Percentiles rank a stretch among this genome's conserved stretches.
These are phyloP conservation scores for Chaetomium globosum DNA, from an alignment of 2,329 filamentous ascomycete genomes.

Conservation along the genomic window DNA sequence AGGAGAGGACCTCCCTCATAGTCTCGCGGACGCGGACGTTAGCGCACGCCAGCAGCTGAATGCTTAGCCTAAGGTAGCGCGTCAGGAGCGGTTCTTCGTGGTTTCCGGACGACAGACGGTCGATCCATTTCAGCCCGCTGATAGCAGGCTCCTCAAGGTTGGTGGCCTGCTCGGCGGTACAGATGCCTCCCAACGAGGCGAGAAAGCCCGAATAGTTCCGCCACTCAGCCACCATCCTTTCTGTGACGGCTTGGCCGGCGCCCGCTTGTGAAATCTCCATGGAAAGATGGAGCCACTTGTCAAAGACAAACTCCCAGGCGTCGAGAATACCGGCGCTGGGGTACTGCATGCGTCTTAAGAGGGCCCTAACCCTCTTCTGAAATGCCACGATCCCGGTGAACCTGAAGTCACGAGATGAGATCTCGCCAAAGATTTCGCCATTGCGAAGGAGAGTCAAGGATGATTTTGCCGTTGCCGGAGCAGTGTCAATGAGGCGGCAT, in stretches of 20 bases:
- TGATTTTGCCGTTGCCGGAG: constrained; percentile 54
- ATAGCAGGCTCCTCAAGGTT: constrained; percentile 61
- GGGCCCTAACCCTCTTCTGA: constrained; percentile 64
- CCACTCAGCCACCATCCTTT: constrained; percentile 64
- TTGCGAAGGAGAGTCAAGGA: constrained; percentile 61
- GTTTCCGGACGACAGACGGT: constrained; percentile 60
- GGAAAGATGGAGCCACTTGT: constrained; percentile 65
- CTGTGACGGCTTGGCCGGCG: constrained; percentile 55
- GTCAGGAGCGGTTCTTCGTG: constrained; percentile 63
- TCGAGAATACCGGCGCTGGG: constrained; percentile 68
- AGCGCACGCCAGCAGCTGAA: constrained; percentile 65
- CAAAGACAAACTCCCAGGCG: constrained; percentile 68
- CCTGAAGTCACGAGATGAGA: constrained; percentile 64
- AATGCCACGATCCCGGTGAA: constrained; percentile 72
- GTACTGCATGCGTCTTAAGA: constrained; percentile 62
- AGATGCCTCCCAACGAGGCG: constrained; percentile 67
- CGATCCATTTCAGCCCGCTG: constrained; percentile 65
- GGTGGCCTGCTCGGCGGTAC: constrained; percentile 61
- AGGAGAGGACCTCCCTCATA: constrained; percentile 66
- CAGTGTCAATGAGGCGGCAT: constrained; percentile 56
- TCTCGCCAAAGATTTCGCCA: constrained; percentile 61
- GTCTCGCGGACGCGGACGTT: constrained; percentile 68
- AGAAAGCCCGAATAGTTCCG: constrained; percentile 70
- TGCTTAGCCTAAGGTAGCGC: constrained; percentile 63
- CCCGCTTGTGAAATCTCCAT: constrained; percentile 61